Evolutionary conservation across 228 moss, liverwort and hornwort genomes (phyloP).

Genomic region (Sphagnum magellanicum): DNA sequence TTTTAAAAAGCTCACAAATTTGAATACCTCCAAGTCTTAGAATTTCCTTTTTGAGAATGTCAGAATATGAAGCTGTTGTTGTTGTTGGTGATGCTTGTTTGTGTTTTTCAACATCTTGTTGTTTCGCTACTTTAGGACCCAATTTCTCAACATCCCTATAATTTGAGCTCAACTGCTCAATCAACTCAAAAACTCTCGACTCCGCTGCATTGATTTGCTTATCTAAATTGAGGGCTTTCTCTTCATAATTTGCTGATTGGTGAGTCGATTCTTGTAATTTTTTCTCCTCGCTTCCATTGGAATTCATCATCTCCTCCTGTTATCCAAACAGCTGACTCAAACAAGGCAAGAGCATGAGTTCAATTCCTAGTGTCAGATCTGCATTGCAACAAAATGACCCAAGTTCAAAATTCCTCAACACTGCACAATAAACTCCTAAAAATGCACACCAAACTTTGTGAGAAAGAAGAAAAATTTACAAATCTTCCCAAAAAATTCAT

Average conservation of each 20-base stretch:
- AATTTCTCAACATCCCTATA: constrained; percentile 13
- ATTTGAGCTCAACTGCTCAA: constrained; percentile 8
- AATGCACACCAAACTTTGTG: no score
- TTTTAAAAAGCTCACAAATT: no score
- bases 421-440: no score
- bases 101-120: background rate
- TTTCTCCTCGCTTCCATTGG: background rate
- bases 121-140: background rate
- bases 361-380: no score
- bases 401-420: no score
- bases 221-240: constrained; percentile 5
- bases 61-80: constrained; percentile 11
- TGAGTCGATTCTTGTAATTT: constrained; percentile 15
- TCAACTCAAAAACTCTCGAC: constrained; percentile 9
- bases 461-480: no score
- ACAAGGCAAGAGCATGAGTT: no score
- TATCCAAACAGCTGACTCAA: no score
- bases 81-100: constrained; percentile 4
- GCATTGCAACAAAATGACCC: no score
- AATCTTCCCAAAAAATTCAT: no score
- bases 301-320: no score
- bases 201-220: constrained; percentile 8
- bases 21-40: constrained; percentile 35
- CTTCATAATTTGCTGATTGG: constrained; percentile 9
- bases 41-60: constrained; percentile 22